These are phyloP conservation scores for Metarhizium robertsii DNA, from an alignment of 2,329 filamentous ascomycete genomes.

Conservation along the genomic window DNA sequence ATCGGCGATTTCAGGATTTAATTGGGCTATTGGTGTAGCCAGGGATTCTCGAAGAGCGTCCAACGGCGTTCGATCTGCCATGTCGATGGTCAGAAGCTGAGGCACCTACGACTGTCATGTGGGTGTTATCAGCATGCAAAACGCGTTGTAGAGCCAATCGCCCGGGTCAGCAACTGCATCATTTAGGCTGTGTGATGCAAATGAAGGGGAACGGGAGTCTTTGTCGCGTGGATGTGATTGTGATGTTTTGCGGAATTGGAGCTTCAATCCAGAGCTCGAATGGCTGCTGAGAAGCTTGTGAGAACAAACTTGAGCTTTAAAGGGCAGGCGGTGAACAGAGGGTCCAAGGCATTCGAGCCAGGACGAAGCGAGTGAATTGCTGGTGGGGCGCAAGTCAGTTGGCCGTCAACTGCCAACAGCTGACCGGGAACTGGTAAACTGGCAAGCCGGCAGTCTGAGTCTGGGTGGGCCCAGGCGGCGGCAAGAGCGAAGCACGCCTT, in stretches of 20 bases:
- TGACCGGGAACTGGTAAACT: neutral
- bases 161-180: neutral
- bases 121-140: conserved; percentile 1
- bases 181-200: neutral
- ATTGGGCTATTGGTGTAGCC: conserved; percentile 45
- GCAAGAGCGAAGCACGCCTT: no score
- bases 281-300: neutral
- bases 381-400: neutral
- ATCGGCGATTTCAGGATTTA: conserved; percentile 38
- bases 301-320: neutral
- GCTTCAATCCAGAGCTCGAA: neutral
- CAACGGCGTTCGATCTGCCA: conserved; percentile 14
- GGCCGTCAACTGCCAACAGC: neutral
- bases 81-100: conserved; percentile 4
- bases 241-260: neutral
- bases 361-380: no score
- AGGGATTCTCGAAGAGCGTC: conserved; percentile 19
- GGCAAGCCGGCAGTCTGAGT: no score
- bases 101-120: neutral
- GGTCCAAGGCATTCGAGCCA: neutral
- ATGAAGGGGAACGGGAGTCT: neutral
- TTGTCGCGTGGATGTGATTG: neutral
- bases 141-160: neutral
- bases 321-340: conserved; percentile 2
- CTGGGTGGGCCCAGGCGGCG: no score